Base-by-base conservation (phyloP, 305 asterid genomes). In the Rubia tinctorum region DNA sequence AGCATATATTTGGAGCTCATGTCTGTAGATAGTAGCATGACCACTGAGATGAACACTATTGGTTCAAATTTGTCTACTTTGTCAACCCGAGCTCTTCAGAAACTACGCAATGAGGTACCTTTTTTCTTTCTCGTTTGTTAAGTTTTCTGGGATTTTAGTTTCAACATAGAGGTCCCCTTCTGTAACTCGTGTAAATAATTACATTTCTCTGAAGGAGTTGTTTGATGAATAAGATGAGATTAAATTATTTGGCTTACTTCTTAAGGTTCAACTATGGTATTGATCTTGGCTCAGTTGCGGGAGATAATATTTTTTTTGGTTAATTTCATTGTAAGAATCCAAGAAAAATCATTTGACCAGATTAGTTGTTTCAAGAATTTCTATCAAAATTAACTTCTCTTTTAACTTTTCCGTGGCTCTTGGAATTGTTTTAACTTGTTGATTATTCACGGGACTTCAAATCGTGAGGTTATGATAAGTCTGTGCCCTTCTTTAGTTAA, bases 41-140 rank as follows among this genome's bases (percentile, higher is more conserved):
- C 92, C 77, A 83, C 79, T 84, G 98, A 95, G 82, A 91, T 90
- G 85, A 89, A 85, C 88, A 80, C 81, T 81, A 94, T 95, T 67
- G 98, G 95, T 70, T 80, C 88, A 84, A 87, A 86, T 86, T 84
- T 92, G 84, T 95, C 97, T 82, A 81, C 92, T 59, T 85, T 95
- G 78, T 95, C 98, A 79, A 95, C 99, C 78, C 86, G 99, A 84
- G 86, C 94, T 77, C 99, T 95, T 81, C 99, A 95, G 91, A 89
- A 84, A 82, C 84, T 95, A 84, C 92, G 99, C 59, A 95, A 95
- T 71, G 99, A 95, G 96, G 98, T 89, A 79, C 37, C 73, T 5
- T 30, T 69, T 73, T 56, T 55, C 66, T 56, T 71, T 18, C 14
- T 55, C 13, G 18, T n/a, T 7, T 55, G 66, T 39, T 22, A 55